Evolutionary conservation across 1,284 basidiomycete species (phyloP).

Genomic region (Mycena citricolor): DNA sequence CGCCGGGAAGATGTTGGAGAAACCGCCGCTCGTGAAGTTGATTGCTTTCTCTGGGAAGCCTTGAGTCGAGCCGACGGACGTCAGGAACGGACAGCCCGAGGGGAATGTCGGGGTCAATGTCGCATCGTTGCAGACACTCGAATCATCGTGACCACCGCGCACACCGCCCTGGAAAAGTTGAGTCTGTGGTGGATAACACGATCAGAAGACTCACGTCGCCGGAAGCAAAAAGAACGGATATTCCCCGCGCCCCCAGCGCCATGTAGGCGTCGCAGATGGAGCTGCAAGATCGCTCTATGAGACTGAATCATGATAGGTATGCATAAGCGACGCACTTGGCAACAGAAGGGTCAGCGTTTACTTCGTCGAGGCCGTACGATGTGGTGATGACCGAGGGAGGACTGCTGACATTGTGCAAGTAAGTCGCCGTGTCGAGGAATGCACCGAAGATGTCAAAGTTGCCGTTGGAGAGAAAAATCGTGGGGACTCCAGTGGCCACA

Average conservation of each 20-base stretch:
- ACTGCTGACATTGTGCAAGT: slow-evolving; percentile 7
- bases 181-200: neutral
- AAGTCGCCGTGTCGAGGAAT: slow-evolving; percentile 34
- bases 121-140: slow-evolving; percentile 30
- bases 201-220: slow-evolving; percentile 38
- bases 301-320: no score
- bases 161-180: slow-evolving; percentile 40
- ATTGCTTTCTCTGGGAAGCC: slow-evolving; percentile 18
- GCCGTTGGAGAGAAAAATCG: neutral
- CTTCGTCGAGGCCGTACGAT: slow-evolving; percentile 68
- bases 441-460: slow-evolving; percentile 1
- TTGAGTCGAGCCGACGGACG: slow-evolving; percentile 13
- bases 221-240: slow-evolving; percentile 46
- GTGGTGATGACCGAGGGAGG: slow-evolving; percentile 60
- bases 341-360: no score
- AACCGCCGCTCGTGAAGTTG: slow-evolving; percentile 40
- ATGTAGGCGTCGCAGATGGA: slow-evolving; percentile 37
- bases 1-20: slow-evolving; percentile 43
- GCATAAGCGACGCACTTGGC: slow-evolving; percentile 12
- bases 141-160: slow-evolving; percentile 58
- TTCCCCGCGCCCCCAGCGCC: slow-evolving; percentile 46
- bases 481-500: slow-evolving; percentile 24
- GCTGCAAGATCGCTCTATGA: slow-evolving; percentile 28
- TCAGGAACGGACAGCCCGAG: slow-evolving; percentile 11
- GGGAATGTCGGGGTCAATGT: slow-evolving; percentile 54